phyloP scores from a whole-genome alignment of 495 filamentous ascomycete genomes.

The Annulohypoxylon nitens region DNA sequence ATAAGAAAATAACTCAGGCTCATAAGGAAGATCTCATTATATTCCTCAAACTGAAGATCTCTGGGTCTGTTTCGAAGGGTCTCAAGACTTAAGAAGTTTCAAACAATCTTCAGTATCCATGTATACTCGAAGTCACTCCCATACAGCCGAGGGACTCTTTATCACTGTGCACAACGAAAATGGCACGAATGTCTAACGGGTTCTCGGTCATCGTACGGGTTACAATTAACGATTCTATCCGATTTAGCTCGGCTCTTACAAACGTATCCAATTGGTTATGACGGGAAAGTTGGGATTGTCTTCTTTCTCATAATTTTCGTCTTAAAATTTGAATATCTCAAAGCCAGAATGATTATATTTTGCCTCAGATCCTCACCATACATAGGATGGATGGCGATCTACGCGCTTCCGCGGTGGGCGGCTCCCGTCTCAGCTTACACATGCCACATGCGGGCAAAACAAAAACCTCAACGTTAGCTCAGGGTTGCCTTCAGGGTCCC shows the following conservation, averaged over 20 bases:
- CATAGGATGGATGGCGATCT: constrained; percentile 5
- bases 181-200: constrained; percentile 47
- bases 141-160: constrained; percentile 37
- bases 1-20: constrained; percentile 48
- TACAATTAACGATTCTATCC: constrained; percentile 44
- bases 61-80: constrained; percentile 22
- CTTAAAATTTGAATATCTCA: constrained; percentile 14
- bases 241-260: constrained; percentile 46
- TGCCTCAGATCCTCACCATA: constrained; percentile 8
- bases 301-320: constrained; percentile 7
- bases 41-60: constrained; percentile 36
- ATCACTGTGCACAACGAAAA: constrained; percentile 43
- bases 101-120: constrained; percentile 14
- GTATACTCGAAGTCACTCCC: constrained; percentile 41
- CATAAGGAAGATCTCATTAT: constrained; percentile 33
- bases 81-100: constrained; percentile 30
- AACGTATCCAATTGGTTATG: constrained; percentile 22
- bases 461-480: constrained; percentile 27
- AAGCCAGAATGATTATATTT: constrained; percentile 26
- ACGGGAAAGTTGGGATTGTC: constrained; percentile 14
- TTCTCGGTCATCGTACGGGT: constrained; percentile 41
- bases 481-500: constrained; percentile 39
- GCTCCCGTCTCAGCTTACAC: constrained; percentile 36
- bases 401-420: constrained; percentile 14
- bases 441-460: constrained; percentile 34